These are phyloP conservation scores for Cochlearia excelsa DNA, from an alignment of 345 rosid genomes.

Conservation along the genomic window DNA sequence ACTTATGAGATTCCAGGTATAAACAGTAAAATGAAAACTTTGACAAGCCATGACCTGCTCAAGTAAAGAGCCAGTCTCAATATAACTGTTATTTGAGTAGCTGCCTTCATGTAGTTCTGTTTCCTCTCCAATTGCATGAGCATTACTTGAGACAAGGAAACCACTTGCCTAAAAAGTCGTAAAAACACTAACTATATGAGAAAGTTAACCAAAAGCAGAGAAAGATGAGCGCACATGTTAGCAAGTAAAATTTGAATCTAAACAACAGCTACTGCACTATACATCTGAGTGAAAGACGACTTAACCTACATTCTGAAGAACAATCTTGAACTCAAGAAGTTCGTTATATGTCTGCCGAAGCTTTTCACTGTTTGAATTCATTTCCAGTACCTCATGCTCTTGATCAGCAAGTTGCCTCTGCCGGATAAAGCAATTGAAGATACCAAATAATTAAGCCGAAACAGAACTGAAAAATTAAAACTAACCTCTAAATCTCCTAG, in stretches of 20 bases:
- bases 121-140: constrained; percentile 61
- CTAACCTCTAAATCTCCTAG: constrained; percentile 88
- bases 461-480: constrained; percentile 14
- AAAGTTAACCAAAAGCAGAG: constrained; percentile 17
- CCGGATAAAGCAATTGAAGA: constrained; percentile 31
- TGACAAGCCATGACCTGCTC: constrained; percentile 59
- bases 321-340: constrained; percentile 90
- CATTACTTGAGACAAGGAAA: constrained; percentile 76
- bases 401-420: constrained; percentile 87
- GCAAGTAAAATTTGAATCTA: not conserved
- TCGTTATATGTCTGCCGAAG: constrained; percentile 85
- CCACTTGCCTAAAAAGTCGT: constrained; percentile 60
- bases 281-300: constrained; percentile 17
- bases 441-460: constrained; percentile 14
- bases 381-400: constrained; percentile 86
- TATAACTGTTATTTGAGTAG: constrained; percentile 45
- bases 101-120: constrained; percentile 75
- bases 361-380: constrained; percentile 89
- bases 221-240: constrained; percentile 11
- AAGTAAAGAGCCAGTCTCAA: constrained; percentile 62
- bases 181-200: not conserved
- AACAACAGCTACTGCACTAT: constrained; percentile 7
- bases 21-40: constrained; percentile 20
- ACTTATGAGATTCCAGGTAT: constrained; percentile 26
- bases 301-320: constrained; percentile 70